Conservation (phyloP, 2,329 filamentous ascomycete species). For the Raffaelea deltoideospora region DNA sequence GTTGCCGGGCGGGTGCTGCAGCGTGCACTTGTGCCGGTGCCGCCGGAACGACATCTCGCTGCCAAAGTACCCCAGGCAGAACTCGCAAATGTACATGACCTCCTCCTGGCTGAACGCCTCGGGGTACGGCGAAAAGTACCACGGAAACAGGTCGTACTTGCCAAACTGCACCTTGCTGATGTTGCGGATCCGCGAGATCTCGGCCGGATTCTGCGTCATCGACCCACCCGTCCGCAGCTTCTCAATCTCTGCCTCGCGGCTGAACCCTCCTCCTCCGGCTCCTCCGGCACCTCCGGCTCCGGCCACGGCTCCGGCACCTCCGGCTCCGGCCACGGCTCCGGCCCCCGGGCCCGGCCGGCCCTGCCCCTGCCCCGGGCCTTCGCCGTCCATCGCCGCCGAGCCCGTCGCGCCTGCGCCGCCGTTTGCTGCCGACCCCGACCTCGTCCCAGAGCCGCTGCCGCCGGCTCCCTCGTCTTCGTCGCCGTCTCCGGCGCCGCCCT, state of each 20-base stretch:
- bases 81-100: conserved; percentile 91
- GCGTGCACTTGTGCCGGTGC: conserved; percentile 76
- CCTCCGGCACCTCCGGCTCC: too few species aligned
- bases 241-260: conserved; percentile 85
- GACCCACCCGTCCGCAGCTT: conserved; percentile 87
- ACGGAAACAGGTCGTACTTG: conserved; percentile 79
- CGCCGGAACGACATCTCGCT: conserved; percentile 68
- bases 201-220: conserved; percentile 97
- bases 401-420: too few species aligned
- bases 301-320: too few species aligned
- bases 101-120: conserved; percentile 79
- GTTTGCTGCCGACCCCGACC: neutral
- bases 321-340: too few species aligned
- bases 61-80: conserved; percentile 84
- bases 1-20: conserved; percentile 89
- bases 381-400: too few species aligned
- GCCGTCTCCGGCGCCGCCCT: conserved; percentile 35
- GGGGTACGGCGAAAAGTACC: conserved; percentile 98
- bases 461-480: conserved; percentile 32
- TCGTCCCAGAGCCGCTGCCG: conserved; percentile 12
- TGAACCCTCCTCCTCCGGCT: conserved; percentile 34
- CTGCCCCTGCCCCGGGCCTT: too few species aligned
- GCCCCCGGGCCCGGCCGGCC: too few species aligned
- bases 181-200: conserved; percentile 91
- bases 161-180: conserved; percentile 92